Evolutionary conservation across 352 stramenopile species (phyloP).

Genomic region (Globisporangium paroecandrum): DNA sequence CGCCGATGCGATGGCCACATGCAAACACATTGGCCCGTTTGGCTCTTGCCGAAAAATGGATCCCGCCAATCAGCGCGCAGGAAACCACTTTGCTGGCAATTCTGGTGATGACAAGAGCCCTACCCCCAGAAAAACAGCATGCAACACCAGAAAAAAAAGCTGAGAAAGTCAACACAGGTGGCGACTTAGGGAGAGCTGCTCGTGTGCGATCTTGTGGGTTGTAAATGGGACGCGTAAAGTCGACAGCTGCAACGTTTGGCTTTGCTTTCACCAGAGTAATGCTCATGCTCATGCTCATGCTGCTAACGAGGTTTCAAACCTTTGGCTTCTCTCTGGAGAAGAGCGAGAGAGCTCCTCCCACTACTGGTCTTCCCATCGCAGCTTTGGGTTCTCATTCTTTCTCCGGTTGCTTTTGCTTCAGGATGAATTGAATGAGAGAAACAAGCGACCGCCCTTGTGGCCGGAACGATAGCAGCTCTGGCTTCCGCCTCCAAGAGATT

Average conservation of each 20-base stretch:
- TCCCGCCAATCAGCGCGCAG: constrained; percentile 6
- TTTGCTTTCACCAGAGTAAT: too few species aligned
- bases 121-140: background rate
- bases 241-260: background rate
- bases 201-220: background rate
- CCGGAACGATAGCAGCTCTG: background rate
- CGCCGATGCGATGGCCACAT: background rate
- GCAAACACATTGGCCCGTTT: constrained; percentile 5
- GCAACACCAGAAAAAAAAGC: constrained; percentile 13
- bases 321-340: too few species aligned
- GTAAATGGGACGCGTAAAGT: background rate
- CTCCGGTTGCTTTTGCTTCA: background rate
- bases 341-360: background rate
- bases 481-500: background rate
- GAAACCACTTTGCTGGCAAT: constrained; percentile 10
- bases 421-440: background rate
- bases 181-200: background rate
- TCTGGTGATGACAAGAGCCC: constrained; percentile 9
- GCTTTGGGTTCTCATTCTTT: background rate
- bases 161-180: background rate
- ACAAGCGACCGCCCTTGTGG: background rate
- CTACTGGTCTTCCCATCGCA: background rate
- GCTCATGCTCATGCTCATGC: background rate
- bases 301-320: background rate
- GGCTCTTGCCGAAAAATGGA: background rate